Conservation (phyloP, 176 grass and related monocot genomes). For the Oryza glaberrima region DNA sequence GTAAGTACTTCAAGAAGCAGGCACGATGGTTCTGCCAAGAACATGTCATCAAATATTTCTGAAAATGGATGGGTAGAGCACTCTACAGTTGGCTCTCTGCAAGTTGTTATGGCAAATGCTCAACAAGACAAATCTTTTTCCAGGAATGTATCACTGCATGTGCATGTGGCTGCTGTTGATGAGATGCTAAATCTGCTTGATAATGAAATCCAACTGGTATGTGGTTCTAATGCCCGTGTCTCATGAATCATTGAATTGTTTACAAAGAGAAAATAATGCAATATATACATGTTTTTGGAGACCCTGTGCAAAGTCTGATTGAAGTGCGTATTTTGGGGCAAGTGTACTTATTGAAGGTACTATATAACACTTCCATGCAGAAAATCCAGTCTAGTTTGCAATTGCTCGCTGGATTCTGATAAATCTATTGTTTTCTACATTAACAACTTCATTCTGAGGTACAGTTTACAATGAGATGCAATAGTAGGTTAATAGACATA, state of each 20-base stretch:
- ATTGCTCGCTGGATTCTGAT: no score
- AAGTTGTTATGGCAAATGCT: conserved; percentile 26
- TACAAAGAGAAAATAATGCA: conserved; percentile 23
- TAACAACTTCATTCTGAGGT: not conserved
- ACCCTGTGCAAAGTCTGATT: not conserved
- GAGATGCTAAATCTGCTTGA: conserved; percentile 41
- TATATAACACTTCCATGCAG: not conserved
- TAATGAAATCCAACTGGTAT: conserved; percentile 45
- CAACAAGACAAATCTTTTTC: conserved; percentile 8
- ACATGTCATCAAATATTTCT: not conserved
- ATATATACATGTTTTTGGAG: not conserved
- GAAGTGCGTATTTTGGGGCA: conserved; percentile 10
- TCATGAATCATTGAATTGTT: not conserved
- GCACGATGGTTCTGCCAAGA: no score
- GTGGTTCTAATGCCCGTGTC: not conserved
- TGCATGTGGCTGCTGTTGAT: conserved; percentile 17
- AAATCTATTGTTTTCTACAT: no score
- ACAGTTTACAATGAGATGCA: not conserved
- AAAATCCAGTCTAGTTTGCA: no score
- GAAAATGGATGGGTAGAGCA: conserved; percentile 39
- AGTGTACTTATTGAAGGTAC: not conserved
- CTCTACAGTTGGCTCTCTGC: conserved; percentile 28
- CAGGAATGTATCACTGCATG: not conserved
- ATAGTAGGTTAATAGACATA: not conserved
- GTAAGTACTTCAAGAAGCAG: no score